Conservation (phyloP, 768 basidiomycete genomes). For the Boletus pseudo-olivaceus region DNA sequence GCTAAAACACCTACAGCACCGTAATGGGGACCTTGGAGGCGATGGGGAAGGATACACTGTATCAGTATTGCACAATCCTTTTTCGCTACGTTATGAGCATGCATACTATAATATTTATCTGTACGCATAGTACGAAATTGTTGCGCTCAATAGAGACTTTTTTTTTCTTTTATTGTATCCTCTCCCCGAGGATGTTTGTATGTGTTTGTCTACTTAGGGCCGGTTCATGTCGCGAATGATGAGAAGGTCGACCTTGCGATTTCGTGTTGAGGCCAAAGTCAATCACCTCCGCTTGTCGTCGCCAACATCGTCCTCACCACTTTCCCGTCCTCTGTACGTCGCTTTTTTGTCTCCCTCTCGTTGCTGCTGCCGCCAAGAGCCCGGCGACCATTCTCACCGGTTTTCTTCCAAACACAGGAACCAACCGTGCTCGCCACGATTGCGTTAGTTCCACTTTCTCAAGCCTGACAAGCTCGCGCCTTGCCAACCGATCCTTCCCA, state of each 20-base stretch:
- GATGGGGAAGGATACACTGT: slow-evolving; percentile 24
- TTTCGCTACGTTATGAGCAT: slow-evolving; percentile 21
- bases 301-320: slow-evolving; percentile 24
- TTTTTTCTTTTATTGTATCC: neutral
- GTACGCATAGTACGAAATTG: slow-evolving; percentile 17
- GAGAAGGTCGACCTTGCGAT: slow-evolving; percentile 20
- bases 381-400: slow-evolving; percentile 17
- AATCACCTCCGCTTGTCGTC: slow-evolving; percentile 30
- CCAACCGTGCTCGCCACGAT: slow-evolving; percentile 28
- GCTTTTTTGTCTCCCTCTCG: neutral
- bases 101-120: slow-evolving; percentile 26
- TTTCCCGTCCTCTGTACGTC: slow-evolving; percentile 18
- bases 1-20: slow-evolving; percentile 23
- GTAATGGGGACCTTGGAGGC: slow-evolving; percentile 25
- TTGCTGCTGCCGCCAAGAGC: neutral
- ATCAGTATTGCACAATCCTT: slow-evolving; percentile 29
- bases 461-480: slow-evolving; percentile 22
- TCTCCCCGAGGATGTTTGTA: slow-evolving; percentile 18
- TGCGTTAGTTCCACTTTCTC: slow-evolving; percentile 20
- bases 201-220: slow-evolving; percentile 35
- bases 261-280: slow-evolving; percentile 27
- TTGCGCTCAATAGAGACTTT: neutral
- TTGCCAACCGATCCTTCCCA: slow-evolving; percentile 11
- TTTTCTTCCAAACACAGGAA: slow-evolving; percentile 20
- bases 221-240: slow-evolving; percentile 27